phyloP scores from a whole-genome alignment of 441 rosid genomes.

The Mallotus repandus region DNA sequence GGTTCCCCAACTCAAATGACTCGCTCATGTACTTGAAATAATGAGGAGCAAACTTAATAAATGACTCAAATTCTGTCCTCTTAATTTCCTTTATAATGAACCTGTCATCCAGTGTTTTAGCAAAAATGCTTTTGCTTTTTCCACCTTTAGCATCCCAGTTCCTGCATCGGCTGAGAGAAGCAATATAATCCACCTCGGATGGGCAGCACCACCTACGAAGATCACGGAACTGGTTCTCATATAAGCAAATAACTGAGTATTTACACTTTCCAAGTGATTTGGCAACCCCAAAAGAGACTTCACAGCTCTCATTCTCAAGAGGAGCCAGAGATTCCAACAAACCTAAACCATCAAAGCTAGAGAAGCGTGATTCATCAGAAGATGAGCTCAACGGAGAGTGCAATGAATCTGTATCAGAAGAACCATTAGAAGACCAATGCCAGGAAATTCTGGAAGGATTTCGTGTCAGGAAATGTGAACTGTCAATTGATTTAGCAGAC shows the following conservation, averaged over 20 bases:
- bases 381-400: constrained; percentile 39
- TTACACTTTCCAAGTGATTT: constrained; percentile 72
- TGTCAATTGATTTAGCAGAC: constrained; percentile 31
- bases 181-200: constrained; percentile 80
- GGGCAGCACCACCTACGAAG: constrained; percentile 66
- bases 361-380: constrained; percentile 54
- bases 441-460: constrained; percentile 42
- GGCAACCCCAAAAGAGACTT: constrained; percentile 62
- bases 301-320: constrained; percentile 49
- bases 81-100: constrained; percentile 93
- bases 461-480: constrained; percentile 32
- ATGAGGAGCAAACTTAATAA: constrained; percentile 74
- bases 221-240: constrained; percentile 72
- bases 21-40: constrained; percentile 84
- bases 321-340: constrained; percentile 64
- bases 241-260: constrained; percentile 74
- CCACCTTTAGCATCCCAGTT: constrained; percentile 99
- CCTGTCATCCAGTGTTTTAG: constrained; percentile 87
- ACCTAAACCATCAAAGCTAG: constrained; percentile 77
- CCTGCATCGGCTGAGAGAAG: constrained; percentile 85
- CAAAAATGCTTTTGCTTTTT: constrained; percentile 84
- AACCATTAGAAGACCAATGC: constrained; percentile 58
- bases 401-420: constrained; percentile 54
- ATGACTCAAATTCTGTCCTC: constrained; percentile 91
- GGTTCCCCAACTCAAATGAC: constrained; percentile 73